phyloP scores from a whole-genome alignment of 2,329 filamentous ascomycete species.

The Aureobasidium sp. region DNA sequence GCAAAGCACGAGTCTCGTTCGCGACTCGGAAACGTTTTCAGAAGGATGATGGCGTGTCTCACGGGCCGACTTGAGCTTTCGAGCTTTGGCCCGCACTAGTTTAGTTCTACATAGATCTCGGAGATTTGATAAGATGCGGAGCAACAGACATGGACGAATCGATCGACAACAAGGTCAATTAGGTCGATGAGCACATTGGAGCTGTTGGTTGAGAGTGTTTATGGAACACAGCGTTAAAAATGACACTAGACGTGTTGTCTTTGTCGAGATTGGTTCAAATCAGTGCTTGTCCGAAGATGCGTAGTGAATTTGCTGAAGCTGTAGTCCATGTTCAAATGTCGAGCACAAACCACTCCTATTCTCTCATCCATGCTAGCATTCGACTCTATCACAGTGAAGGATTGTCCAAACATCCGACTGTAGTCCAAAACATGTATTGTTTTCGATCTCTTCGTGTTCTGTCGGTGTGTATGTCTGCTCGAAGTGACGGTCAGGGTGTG shows the following conservation, averaged over 20 bases:
- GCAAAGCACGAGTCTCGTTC: constrained; percentile 1
- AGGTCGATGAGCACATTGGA: neutral
- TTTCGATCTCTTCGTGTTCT: no score
- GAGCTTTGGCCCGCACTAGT: neutral
- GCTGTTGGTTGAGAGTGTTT: neutral
- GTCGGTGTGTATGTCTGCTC: neutral
- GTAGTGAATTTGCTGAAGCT: no score
- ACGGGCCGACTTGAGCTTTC: neutral
- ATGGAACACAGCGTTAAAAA: neutral
- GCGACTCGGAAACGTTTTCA: neutral
- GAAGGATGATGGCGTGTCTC: neutral
- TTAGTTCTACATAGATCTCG: constrained; percentile 3
- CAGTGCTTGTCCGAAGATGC: no score
- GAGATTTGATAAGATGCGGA: constrained; percentile 5
- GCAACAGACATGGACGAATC: neutral
- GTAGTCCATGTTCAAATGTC: no score
- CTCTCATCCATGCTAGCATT: neutral
- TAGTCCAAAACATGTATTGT: neutral
- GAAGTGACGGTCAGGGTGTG: neutral
- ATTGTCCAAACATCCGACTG: neutral
- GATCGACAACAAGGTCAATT: neutral
- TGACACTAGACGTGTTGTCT: neutral
- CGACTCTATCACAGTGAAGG: neutral
- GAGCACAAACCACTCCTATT: neutral
- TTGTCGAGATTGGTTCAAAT: neutral